Base-by-base conservation (phyloP, 164 flowering plant genomes). In the Amborella trichopoda region DNA sequence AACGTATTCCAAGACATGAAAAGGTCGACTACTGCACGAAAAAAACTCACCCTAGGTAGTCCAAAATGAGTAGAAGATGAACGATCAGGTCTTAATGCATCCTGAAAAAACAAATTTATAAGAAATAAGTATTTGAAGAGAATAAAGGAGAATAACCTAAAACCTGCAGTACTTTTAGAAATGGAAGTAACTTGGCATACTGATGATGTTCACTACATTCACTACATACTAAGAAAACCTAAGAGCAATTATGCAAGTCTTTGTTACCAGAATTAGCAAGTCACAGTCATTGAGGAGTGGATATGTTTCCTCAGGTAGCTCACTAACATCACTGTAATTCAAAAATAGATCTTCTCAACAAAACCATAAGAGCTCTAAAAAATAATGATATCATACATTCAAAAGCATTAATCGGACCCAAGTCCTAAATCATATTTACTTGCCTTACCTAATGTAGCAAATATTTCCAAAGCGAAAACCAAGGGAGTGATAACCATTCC, bases 21-120 rank as follows among this genome's bases (percentile, higher is more conserved):
- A 19, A 26, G 17, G n/a, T 27, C 16, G 11, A 20, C 28, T 21
- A 25, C 20, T 38, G 20, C n/a, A n/a, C n/a, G n/a, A n/a, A 53
- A 30, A 32, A 17, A 10, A 3, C 33, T 48, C 59, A 86, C 98
- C 77, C 71, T 76, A 38, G 98, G 90, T 53, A 86, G 75, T 44
- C 96, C 96, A 65, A 86, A 81, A 68, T 91, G 98, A 28, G 98
- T 91, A 47, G 96, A 24, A 36, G 94, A 78, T 44, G 94, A 86
- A 30, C 94, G 74, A 69, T 83, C 96, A 26, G 96, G 98, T 61
- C 96, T 68, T 28, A 83, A 49, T 24, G 96, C 88, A 68, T 86
- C 98, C 96, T 91, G 64, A 23, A 65, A 30, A 53, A 50, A 47
- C 43, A 11, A 30, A n/a, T n/a, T n/a, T n/a, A n/a, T n/a, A n/a